phyloP scores from a whole-genome alignment of 768 basidiomycete genomes.

The Suillus decipiens region DNA sequence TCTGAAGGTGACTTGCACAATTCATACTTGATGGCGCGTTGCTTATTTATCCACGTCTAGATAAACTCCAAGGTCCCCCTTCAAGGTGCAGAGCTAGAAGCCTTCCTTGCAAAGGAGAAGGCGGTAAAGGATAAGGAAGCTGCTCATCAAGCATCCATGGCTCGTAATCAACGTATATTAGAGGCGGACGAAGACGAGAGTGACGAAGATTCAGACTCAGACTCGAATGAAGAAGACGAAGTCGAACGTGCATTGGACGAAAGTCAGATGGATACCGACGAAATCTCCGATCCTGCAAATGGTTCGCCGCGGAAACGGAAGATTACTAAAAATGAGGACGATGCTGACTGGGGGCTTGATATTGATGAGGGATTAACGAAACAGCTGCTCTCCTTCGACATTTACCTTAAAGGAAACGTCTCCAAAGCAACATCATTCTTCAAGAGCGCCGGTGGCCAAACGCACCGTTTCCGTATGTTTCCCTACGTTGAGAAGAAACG shows the following conservation, averaged over 20 bases:
- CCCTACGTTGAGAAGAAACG: constrained; percentile 93
- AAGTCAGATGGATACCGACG: constrained; percentile 47
- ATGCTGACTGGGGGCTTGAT: constrained; percentile 69
- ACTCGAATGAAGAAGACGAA: constrained; percentile 62
- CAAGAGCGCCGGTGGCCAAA: constrained; percentile 69
- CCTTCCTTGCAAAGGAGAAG: constrained; percentile 73
- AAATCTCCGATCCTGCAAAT: constrained; percentile 31
- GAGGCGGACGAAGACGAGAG: constrained; percentile 94
- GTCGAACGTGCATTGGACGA: constrained; percentile 58
- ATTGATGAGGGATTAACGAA: constrained; percentile 75
- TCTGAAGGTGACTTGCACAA: constrained; percentile 53
- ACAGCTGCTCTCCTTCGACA: constrained; percentile 87
- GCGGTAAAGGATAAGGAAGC: constrained; percentile 80
- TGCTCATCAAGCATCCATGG: constrained; percentile 81
- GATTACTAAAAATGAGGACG: constrained; percentile 50
- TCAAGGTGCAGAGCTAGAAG: constrained; percentile 85
- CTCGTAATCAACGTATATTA: constrained; percentile 82
- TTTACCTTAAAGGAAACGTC: constrained; percentile 96
- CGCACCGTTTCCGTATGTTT: constrained; percentile 93
- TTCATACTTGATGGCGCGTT: neutral
- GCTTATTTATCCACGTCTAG: constrained; percentile 38
- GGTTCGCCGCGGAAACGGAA: constrained; percentile 40
- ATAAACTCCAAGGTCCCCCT: constrained; percentile 90
- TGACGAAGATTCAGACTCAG: constrained; percentile 66
- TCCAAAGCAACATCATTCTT: constrained; percentile 86